Base-by-base conservation (phyloP, 1,284 basidiomycete species). In the Pascua sp. region DNA sequence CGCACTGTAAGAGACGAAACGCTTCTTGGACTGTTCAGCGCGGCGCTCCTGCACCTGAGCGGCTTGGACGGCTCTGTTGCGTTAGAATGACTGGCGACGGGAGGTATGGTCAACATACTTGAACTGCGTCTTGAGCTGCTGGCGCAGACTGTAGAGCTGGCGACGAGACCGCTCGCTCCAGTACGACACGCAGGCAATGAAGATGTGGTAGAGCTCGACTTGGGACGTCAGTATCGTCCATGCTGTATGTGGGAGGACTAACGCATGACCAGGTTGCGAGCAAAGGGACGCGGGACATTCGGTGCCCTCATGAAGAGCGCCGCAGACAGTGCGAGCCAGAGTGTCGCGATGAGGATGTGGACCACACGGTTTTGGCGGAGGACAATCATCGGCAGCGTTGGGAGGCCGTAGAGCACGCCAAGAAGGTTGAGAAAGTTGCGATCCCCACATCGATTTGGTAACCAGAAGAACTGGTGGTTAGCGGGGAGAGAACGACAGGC, bases 1-100 rank as follows among this genome's bases (percentile, higher is more conserved):
- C 90, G 85, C 42, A 89, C 68, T 87, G 71, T 89, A 89, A 48
- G 86, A 88, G 24, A 90, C 91, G 46, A 92, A 82, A 12, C 89
- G 84, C 49, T 88, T 82, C 71, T 91, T 79, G 2, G 86, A 88
- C 63, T 91, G 88, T 2, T 86, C 82, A 8, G 89, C 86, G 62
- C 85, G 85, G 51, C 87, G 81, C 70, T 93, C 90, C 70, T 89
- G 89, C 53, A 90, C 82, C 73, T 91, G 89, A 7, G 90, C 90
- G 59, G 87, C 86, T 72, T 91, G 88, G 9, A 88, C 90, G 37
- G 87, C 88, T 65, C 84, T 79, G 44, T 42, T 49, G 24, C 7
- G 24, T 32, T 32, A 32, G 24, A 7, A 32, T 32, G 15, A 44
- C 7, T 16, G 11, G 18, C 45, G 32, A 24, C 45, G 18, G 11